Base-by-base conservation (phyloP, 1,284 basidiomycete species). In the Ganoderma multipileum region DNA sequence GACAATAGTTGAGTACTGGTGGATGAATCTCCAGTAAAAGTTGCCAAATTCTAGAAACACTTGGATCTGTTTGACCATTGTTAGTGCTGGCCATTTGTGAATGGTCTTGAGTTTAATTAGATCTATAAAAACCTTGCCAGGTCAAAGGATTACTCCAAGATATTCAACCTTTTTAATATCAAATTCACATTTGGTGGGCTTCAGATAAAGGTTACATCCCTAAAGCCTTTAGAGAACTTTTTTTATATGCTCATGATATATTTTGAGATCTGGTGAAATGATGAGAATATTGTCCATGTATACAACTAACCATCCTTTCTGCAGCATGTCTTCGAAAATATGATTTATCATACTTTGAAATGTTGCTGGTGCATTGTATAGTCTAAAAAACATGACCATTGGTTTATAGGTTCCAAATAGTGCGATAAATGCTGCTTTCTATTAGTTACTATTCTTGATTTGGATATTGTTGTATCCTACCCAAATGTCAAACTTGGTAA, bases 11-110 rank as follows among this genome's bases (percentile, higher is more conserved):
- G 80, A 73, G 70, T 76, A 83, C 41, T 74, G 65, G 9, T 67
- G 38, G 41, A 84, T 78, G 69, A 83, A 83, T 8, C 68, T 50
- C 3, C 64, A 41, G 33, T 71, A 71, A 66, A 71, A 71, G 23
- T 71, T 71, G 23, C 38, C 76, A 0, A 71, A 67, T 1, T 66
- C 65, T 14, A 69, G 54, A 26, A 71, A 71, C 0, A 23, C 38
- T 33, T 69, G 70, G 3, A 71, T n/a, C 1, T 67, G 63, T 54
- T 61, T 70, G 68, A 30, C 76, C 52, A 4, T 75, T 61, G 42
- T 71, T 66, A 44, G 73, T 28, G 20, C 39, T 60, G 68, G 64
- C 61, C 68, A 69, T 6, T 52, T 47, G 0, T 50, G 55, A 11
- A 69, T 55, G 0, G 64, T 64, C 11, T 55, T 26, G 2, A 69